A percentile compares a stretch with the other conserved stretches of the same genome.
These are phyloP conservation scores for Niebla homalea DNA, from an alignment of 495 filamentous ascomycete species.

Conservation along the genomic window DNA sequence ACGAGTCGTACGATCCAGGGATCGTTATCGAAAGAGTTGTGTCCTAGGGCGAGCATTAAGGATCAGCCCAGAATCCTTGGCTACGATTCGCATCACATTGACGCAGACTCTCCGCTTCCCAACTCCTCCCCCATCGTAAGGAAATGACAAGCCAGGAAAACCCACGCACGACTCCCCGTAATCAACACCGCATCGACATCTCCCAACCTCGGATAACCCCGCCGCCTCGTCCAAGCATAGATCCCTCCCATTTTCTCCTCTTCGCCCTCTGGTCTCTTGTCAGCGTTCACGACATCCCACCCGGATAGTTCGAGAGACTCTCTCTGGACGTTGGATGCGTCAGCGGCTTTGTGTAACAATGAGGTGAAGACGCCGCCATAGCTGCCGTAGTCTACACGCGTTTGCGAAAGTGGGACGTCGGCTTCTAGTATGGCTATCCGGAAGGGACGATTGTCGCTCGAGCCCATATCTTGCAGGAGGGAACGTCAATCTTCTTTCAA, in stretches of 20 bases:
- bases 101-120: not conserved
- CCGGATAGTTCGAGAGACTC: constrained; percentile 43
- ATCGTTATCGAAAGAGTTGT: constrained; percentile 51
- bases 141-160: not conserved
- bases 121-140: not conserved
- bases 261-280: constrained; percentile 7
- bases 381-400: constrained; percentile 48
- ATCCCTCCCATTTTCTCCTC: constrained; percentile 7
- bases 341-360: constrained; percentile 43
- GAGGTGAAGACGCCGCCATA: constrained; percentile 61
- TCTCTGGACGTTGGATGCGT: constrained; percentile 28
- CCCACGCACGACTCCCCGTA: constrained; percentile 49
- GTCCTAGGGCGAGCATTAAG: constrained; percentile 21
- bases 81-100: not conserved
- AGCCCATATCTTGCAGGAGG: not conserved
- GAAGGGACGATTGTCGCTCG: constrained; percentile 32
- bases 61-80: not conserved
- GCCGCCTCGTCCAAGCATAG: not conserved
- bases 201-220: constrained; percentile 52
- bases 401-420: constrained; percentile 50
- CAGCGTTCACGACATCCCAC: constrained; percentile 53
- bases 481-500: not conserved
- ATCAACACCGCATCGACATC: constrained; percentile 72
- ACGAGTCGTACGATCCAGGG: constrained; percentile 69
- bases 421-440: constrained; percentile 78